Conservation (phyloP, 768 basidiomycete genomes). For the Boletus coccyginus region DNA sequence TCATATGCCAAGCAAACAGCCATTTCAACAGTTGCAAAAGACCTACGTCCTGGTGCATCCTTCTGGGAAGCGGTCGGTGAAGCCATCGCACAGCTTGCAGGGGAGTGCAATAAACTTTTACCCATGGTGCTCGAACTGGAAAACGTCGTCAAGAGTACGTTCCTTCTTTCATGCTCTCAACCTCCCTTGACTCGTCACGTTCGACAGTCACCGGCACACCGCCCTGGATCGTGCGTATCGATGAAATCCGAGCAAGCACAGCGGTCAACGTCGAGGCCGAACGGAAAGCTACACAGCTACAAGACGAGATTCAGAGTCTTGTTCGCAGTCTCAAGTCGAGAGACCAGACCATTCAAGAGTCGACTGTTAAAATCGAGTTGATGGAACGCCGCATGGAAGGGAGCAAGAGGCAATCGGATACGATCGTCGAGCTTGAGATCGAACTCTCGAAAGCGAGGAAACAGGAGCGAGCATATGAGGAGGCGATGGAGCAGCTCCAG, state of each 20-base stretch:
- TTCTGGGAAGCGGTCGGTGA: slow-evolving; percentile 78
- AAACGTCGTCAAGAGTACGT: slow-evolving; percentile 75
- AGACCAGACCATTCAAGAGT: slow-evolving; percentile 89
- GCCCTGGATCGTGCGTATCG: slow-evolving; percentile 84
- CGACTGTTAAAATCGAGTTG: slow-evolving; percentile 87
- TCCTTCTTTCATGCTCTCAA: not conserved
- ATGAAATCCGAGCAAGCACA: slow-evolving; percentile 76
- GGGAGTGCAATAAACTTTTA: slow-evolving; percentile 68
- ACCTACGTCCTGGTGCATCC: slow-evolving; percentile 58
- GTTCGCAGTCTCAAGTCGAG: slow-evolving; percentile 80
- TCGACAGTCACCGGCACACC: slow-evolving; percentile 63
- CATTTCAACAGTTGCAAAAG: slow-evolving; percentile 64
- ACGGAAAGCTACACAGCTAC: slow-evolving; percentile 77
- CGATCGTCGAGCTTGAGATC: slow-evolving; percentile 74
- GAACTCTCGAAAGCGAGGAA: slow-evolving; percentile 80
- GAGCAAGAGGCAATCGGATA: slow-evolving; percentile 86
- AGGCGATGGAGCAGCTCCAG: slow-evolving; percentile 91
- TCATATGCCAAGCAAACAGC: slow-evolving; percentile 73
- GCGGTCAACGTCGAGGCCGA: slow-evolving; percentile 93
- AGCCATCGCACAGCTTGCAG: slow-evolving; percentile 64
- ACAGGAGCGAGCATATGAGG: slow-evolving; percentile 87
- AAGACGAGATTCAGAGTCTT: slow-evolving; percentile 88
- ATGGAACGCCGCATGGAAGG: slow-evolving; percentile 93
- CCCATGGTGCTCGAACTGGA: slow-evolving; percentile 73
- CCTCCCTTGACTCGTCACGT: not conserved